Conservation (phyloP, 805 yeast species). For the Cyberlindnera japonica region DNA sequence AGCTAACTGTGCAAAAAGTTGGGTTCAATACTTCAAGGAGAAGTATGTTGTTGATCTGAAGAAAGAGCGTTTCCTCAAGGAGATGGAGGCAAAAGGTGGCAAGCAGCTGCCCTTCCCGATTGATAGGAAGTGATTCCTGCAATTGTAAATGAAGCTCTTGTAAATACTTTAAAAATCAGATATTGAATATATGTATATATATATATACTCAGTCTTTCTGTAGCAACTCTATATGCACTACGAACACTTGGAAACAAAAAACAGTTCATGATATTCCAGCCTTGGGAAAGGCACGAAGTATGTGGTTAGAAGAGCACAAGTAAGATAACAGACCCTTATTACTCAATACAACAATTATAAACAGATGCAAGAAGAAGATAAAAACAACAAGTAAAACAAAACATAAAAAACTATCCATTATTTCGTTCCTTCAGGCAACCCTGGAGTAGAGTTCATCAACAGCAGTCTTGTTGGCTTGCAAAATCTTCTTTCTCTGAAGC, state of each 20-base stretch:
- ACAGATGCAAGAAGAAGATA: no score
- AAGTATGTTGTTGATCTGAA: constrained; percentile 76
- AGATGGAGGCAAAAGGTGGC: constrained; percentile 68
- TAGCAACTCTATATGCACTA: neutral
- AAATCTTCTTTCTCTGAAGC: constrained; percentile 87
- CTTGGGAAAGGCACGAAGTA: no score
- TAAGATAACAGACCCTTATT: no score
- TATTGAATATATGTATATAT: neutral
- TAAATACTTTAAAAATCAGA: constrained; percentile 8
- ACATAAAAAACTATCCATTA: no score
- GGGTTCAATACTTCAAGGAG: constrained; percentile 90
- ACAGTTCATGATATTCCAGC: no score
- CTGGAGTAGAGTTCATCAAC: constrained; percentile 60
- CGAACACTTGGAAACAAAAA: no score
- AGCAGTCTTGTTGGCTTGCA: constrained; percentile 59
- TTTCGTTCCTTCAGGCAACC: constrained; percentile 4
- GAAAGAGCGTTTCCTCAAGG: constrained; percentile 61
- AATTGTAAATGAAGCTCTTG: constrained; percentile 1
- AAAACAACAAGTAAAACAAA: no score
- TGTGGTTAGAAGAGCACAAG: no score
- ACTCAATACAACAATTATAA: no score
- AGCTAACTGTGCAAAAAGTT: constrained; percentile 74
- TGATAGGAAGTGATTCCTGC: constrained; percentile 12
- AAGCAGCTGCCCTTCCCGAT: constrained; percentile 27
- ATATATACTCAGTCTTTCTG: neutral